These are phyloP conservation scores for Phoma herbarum DNA, from an alignment of 2,329 filamentous ascomycete genomes.

Conservation along the genomic window DNA sequence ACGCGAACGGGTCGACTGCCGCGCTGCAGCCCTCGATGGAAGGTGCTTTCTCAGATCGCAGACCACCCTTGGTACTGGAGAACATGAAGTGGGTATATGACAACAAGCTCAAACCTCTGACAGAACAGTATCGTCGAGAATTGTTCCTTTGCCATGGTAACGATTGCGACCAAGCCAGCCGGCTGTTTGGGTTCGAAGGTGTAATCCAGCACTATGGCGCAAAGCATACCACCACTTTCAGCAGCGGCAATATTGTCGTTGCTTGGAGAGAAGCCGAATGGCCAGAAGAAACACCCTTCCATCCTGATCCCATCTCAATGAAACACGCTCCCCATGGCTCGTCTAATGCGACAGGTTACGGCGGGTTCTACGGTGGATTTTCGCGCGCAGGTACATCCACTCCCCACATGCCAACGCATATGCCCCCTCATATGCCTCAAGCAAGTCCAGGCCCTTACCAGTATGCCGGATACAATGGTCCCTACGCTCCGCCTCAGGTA, in stretches of 20 bases:
- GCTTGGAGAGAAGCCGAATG: slow-evolving; percentile 80
- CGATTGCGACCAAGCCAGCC: slow-evolving; percentile 69
- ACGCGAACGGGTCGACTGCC: slow-evolving; percentile 64
- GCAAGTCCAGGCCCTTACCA: slow-evolving; percentile 50
- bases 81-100: slow-evolving; percentile 90
- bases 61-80: slow-evolving; percentile 74
- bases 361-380: slow-evolving; percentile 48
- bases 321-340: slow-evolving; percentile 51
- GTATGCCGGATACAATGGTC: slow-evolving; percentile 47
- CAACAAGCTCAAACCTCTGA: slow-evolving; percentile 75
- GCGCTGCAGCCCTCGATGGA: slow-evolving; percentile 24
- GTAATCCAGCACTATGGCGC: slow-evolving; percentile 85
- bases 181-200: slow-evolving; percentile 78
- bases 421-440: slow-evolving; percentile 48
- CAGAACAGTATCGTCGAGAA: slow-evolving; percentile 72
- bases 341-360: slow-evolving; percentile 37
- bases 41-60: slow-evolving; percentile 36
- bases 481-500: slow-evolving; percentile 49
- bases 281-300: slow-evolving; percentile 78
- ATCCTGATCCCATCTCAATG: slow-evolving; percentile 63
- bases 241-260: slow-evolving; percentile 75
- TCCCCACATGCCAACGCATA: slow-evolving; percentile 47
- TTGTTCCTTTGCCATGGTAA: slow-evolving; percentile 75
- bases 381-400: slow-evolving; percentile 50
- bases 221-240: slow-evolving; percentile 78